These are phyloP conservation scores for Coemansia sp. DNA, from an alignment of 371 early-diverging fungal genomes.

Conservation along the genomic window DNA sequence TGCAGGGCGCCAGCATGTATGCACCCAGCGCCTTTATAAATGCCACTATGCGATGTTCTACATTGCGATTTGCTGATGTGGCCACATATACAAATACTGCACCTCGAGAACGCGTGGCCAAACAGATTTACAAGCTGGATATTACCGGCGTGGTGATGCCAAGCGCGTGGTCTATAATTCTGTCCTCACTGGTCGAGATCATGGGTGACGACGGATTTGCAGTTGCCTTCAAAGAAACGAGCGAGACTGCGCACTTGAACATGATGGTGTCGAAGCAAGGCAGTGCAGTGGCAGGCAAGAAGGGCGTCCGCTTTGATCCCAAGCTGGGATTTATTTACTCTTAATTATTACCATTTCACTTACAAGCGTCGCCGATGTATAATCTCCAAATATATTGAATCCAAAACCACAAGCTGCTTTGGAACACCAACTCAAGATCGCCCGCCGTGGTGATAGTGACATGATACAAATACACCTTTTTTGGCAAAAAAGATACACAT, in stretches of 20 bases:
- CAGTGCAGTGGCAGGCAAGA: conserved; percentile 31
- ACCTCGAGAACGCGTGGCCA: background rate
- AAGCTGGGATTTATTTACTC: conserved; percentile 3
- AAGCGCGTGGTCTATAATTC: conserved; percentile 21
- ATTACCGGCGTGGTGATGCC: conserved; percentile 35
- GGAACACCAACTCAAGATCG: too few relatives aligned
- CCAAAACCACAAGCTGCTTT: too few relatives aligned
- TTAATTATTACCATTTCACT: background rate
- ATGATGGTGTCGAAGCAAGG: conserved; percentile 43
- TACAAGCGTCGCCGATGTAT: too few relatives aligned
- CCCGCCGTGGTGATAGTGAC: too few relatives aligned
- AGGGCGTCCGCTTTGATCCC: conserved; percentile 1
- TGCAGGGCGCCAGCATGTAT: conserved; percentile 17
- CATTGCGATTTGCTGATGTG: conserved; percentile 22
- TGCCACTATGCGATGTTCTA: conserved; percentile 26
- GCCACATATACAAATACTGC: conserved; percentile 15
- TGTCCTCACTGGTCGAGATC: conserved; percentile 19
- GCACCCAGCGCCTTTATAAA: conserved; percentile 28
- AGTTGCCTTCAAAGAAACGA: conserved; percentile 21
- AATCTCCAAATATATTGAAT: too few relatives aligned
- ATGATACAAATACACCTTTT: background rate
- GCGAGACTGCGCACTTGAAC: conserved; percentile 33
- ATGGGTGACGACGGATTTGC: conserved; percentile 6
- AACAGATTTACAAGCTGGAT: conserved; percentile 23
- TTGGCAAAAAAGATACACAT: background rate